Conservation (phyloP, 345 rosid species). For the Pugionium cornutum region DNA sequence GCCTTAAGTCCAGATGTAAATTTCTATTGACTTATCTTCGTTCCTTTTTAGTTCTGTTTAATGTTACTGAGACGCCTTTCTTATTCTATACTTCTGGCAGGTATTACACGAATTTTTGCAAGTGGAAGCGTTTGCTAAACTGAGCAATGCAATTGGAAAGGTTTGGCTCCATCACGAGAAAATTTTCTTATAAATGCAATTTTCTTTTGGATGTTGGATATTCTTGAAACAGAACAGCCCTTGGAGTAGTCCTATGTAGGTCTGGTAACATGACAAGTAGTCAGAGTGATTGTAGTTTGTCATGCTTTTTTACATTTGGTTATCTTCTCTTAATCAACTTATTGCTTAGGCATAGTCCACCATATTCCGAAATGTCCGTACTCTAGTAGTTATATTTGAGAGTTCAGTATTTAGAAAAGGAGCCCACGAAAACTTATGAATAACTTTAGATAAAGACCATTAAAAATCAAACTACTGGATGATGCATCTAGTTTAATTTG, state of each 20-base stretch:
- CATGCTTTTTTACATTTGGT: constrained; percentile 6
- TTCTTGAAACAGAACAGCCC: constrained; percentile 13
- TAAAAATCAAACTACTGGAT: neutral
- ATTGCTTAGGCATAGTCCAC: constrained; percentile 13
- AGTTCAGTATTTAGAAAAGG: constrained; percentile 1
- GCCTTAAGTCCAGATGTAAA: constrained; percentile 78
- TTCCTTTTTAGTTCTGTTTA: neutral
- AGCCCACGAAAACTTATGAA: neutral
- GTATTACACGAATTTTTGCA: constrained; percentile 81
- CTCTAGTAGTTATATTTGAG: constrained; percentile 3
- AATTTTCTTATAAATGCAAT: constrained; percentile 12
- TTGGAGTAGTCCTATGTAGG: constrained; percentile 15
- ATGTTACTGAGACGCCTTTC: constrained; percentile 20
- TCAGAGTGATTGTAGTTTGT: constrained; percentile 10
- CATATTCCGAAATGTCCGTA: constrained; percentile 14
- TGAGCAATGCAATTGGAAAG: constrained; percentile 87
- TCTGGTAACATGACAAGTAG: constrained; percentile 26
- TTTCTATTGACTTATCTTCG: constrained; percentile 17
- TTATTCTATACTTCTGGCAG: constrained; percentile 36
- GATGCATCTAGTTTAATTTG: constrained; percentile 12
- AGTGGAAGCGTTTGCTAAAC: constrained; percentile 87
- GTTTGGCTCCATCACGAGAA: constrained; percentile 38
- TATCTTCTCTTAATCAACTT: neutral
- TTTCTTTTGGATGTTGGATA: constrained; percentile 22
- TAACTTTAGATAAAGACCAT: neutral